Evolutionary conservation across 768 basidiomycete species (phyloP).

Genomic region (Cubamyces sp.): DNA sequence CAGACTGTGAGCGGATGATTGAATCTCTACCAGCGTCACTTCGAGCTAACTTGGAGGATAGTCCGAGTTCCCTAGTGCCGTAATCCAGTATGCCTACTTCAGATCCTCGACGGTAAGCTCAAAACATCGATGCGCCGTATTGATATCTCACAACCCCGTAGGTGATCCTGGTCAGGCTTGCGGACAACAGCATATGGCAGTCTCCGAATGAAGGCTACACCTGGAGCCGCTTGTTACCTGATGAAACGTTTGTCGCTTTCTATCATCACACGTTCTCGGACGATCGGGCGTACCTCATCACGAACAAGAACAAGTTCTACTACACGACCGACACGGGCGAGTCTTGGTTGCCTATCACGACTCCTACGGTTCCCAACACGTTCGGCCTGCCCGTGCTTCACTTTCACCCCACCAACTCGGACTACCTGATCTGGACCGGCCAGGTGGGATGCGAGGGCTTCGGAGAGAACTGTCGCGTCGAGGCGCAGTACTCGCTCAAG

Average conservation of each 20-base stretch:
- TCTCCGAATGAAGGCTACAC: constrained; percentile 94
- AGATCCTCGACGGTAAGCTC: constrained; percentile 65
- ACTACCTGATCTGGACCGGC: constrained; percentile 90
- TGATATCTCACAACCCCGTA: constrained; percentile 31
- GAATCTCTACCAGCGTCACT: not conserved
- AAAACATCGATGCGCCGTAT: too few relatives aligned
- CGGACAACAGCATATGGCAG: constrained; percentile 86
- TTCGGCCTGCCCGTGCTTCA: constrained; percentile 77
- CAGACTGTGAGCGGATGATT: constrained; percentile 54
- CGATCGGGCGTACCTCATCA: constrained; percentile 92
- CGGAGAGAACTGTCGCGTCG: constrained; percentile 64
- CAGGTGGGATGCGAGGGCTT: constrained; percentile 62
- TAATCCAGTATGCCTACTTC: constrained; percentile 87
- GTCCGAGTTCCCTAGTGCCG: constrained; percentile 66
- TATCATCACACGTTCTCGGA: constrained; percentile 80
- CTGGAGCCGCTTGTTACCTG: constrained; percentile 71
- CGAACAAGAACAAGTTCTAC: constrained; percentile 60
- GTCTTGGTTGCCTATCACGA: constrained; percentile 60
- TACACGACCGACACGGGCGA: constrained; percentile 85
- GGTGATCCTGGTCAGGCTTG: constrained; percentile 83
- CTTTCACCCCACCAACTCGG: constrained; percentile 82
- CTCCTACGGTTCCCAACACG: constrained; percentile 77
- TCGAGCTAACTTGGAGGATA: constrained; percentile 35
- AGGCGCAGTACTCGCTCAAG: constrained; percentile 74
- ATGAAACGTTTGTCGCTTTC: constrained; percentile 75